Evolutionary conservation across 176 grass and related monocot species (phyloP), one percentile per base, ranked within the genome.

Genomic region (Oryza rufipogon): DNA sequence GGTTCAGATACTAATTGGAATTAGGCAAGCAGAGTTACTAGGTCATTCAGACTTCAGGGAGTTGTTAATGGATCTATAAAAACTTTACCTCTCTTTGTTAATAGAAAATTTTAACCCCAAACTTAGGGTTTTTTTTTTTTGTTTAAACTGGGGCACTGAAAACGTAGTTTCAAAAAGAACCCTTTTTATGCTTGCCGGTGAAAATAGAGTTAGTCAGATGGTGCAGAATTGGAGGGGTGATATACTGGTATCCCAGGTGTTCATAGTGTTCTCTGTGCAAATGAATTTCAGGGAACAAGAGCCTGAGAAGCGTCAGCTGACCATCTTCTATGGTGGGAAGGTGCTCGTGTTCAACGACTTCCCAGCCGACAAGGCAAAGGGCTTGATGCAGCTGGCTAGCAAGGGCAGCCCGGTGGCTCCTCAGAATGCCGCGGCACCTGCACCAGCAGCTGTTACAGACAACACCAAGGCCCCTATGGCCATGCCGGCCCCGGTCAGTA

Each of bases 341-440:
- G 90, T 99, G 81, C 33, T 99, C 6, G 93, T 99, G 72, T 99
- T 99, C 67, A 78, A 99, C 70, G 90, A 96, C 82, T 99, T 99
- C 86, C 97, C 97, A 0, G 90, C 93, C 10, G 91, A 96, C 82
- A 99, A 96, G 86, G 97, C 93, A 22, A 89, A 96, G 74, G 90
- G 95, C 74, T 86, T 99, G 78, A 89, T 99, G 89, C 93, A 86
- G 86, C 76, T 99, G 19, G 97, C 91, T 61, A 84, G 84, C 79
- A 96, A 92, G 79, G 86, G 88, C 77, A 91, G 26, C 90, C 66
- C 87, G 15, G 77, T 75, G 34, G 56, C 74, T 49, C 64, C 74
- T 49, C 69, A 87, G 34, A 68, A 79, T 30, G 72, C 20, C 65
- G 28, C 91, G 67, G 58, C 64, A 8, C 66, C 93, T 71, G 58